Base-by-base conservation (phyloP, 75 land plant species). In the Azolla pinnata region DNA sequence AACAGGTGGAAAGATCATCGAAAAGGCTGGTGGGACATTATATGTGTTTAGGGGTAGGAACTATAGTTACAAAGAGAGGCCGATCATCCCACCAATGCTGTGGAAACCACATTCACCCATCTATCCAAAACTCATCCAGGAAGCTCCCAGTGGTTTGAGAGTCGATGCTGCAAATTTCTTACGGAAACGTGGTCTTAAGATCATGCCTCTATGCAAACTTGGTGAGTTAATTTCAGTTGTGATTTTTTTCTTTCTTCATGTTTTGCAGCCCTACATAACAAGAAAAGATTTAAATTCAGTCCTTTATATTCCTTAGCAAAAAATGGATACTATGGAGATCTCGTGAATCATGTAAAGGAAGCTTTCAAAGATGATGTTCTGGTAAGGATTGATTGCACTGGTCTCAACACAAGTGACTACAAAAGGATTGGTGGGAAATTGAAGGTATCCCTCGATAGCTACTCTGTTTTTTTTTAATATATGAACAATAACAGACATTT, bases 391-490 rank as follows among this genome's bases (percentile, higher is more conserved):
- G 97, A 90, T 42, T 90, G 97, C 66, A 49, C 60, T 2, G 69
- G 77, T 54, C 65, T 79, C 35, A 82, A 81, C 7, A 66, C 62
- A 14, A 79, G 77, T 71, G 91, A 86, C 65, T 81, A 76, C 73
- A 90, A 81, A 67, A 83, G 66, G 71, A 86, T 90, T 48, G 97
- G 97, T 24, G 83, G 74, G 57, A 90, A 90, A 60, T 63, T 90
- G 33, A 76, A 76, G 87, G 97, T 90, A 69, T 5, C 34, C 19
- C 33, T 28, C 16, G 29, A 26, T 18, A 2, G 34, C 26, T 10
- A 16, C 40, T 10, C 23, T 14, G 4, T 17, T 53, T 32, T 4
- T 4, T 40, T 44, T 3, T 61, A 23, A 2, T 1, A 2, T 59
- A 28, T 2, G 29, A 19, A 20, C 35, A 54, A 1, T 57, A 24